Evolutionary conservation across 2,329 filamentous ascomycete species (phyloP), one percentile per base, ranked within the genome.

Genomic region (Thielaviopsis ethacetica): DNA sequence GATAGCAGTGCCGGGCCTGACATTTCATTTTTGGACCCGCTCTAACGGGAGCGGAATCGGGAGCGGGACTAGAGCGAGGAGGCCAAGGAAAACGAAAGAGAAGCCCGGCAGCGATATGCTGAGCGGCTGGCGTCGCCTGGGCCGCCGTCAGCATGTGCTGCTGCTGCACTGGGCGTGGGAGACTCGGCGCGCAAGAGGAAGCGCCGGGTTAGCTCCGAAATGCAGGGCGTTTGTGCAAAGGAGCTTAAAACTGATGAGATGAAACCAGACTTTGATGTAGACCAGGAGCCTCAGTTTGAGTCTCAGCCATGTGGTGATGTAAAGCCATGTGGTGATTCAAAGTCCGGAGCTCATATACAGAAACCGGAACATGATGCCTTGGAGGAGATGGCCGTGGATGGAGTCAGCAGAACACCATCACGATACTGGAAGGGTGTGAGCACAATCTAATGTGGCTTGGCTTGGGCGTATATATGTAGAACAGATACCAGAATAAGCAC

Each of bases 1-100:
- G 49, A 53, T 59, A 53, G 24, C 49, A 54, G 44, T 53, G 55
- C 30, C 21, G 58, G 22, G 50, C 47, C n/a, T 56, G 47, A 56
- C 41, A 55, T 53, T 26, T 24, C 30, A 19, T 27, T 59, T 54
- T 6, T 51, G 30, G 21, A 53, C 50, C 19, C 38, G 47, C 5
- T 50, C 49, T 3, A 34, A 34, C 30, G 49, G 13, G 34, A 56
- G 34, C 21, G 51, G 12, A 53, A 52, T 26, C 26, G 49, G 7
- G 51, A 26, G 21, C 26, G 44, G 30, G 44, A 49, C 3, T n/a
- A 49, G 6, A 49, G 44, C n/a, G 44, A 49, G n/a, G 44, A 49
- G n/a, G 44, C 44, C 17, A 5, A 50, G 49, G 22, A 56, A 53
- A 26, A 53, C 17, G 19, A 38, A 53, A 54, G 19, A 24, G 52